These are phyloP conservation scores for Neonectria ditissima DNA, from an alignment of 2,329 filamentous ascomycete genomes.

Conservation along the genomic window DNA sequence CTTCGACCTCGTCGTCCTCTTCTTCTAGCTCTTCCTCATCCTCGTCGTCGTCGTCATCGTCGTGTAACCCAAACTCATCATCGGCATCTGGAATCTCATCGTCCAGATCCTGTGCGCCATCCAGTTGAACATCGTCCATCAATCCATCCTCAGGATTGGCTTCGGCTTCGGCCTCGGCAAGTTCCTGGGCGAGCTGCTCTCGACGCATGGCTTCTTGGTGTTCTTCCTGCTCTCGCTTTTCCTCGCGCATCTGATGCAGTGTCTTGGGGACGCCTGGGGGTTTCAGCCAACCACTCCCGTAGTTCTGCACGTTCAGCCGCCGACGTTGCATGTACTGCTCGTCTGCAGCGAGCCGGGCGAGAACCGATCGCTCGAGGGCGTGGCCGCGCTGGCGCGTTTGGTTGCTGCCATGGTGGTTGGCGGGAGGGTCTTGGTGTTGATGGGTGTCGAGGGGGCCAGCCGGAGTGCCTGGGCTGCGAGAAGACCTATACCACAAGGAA, in stretches of 20 bases:
- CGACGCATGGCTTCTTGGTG: slow-evolving; percentile 79
- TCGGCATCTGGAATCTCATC: slow-evolving; percentile 79
- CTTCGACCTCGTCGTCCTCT: slow-evolving; percentile 54
- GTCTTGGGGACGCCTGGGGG: slow-evolving; percentile 92
- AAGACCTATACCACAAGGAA: slow-evolving; percentile 78
- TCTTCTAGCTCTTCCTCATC: slow-evolving; percentile 57
- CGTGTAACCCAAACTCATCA: slow-evolving; percentile 64
- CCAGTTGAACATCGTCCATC: slow-evolving; percentile 68
- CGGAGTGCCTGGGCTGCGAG: slow-evolving; percentile 61
- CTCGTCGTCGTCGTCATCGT: slow-evolving; percentile 56
- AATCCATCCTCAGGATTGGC: slow-evolving; percentile 57
- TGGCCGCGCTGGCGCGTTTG: slow-evolving; percentile 56
- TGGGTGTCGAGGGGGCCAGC: slow-evolving; percentile 49
- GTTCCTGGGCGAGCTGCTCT: slow-evolving; percentile 78
- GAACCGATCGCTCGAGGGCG: slow-evolving; percentile 67
- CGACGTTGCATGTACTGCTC: slow-evolving; percentile 82
- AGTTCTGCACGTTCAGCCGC: slow-evolving; percentile 84
- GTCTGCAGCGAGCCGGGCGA: slow-evolving; percentile 79
- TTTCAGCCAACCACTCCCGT: slow-evolving; percentile 90
- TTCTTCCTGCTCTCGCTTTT: slow-evolving; percentile 88
- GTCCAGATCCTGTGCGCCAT: slow-evolving; percentile 72
- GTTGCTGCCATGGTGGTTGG: slow-evolving; percentile 47
- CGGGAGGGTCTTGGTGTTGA: slow-evolving; percentile 44
- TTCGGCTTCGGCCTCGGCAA: slow-evolving; percentile 73
- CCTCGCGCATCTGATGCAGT: slow-evolving; percentile 88